Conservation (phyloP, 495 filamentous ascomycete genomes). For the Penicillium egyptiacum region DNA sequence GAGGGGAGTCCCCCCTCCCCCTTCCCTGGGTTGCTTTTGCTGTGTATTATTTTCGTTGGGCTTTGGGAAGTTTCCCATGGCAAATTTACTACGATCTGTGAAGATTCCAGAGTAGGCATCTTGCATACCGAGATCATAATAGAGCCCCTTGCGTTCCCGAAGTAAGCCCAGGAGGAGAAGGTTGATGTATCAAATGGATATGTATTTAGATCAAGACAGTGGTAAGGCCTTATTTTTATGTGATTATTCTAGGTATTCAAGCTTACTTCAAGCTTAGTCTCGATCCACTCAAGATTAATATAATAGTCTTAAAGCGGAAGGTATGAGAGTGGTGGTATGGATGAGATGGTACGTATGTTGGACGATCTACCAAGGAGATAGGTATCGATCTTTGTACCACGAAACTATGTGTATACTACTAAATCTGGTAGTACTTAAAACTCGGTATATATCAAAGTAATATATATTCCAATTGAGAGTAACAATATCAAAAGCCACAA, state of each 20-base stretch:
- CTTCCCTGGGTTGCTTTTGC: conserved; percentile 3
- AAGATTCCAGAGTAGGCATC: conserved; percentile 1
- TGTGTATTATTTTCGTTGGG: conserved; percentile 9
- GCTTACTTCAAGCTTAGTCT: no score
- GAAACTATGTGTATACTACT: not conserved
- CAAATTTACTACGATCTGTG: not conserved
- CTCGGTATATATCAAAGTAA: not conserved
- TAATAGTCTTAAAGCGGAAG: no score
- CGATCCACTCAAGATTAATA: no score
- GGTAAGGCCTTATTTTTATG: no score
- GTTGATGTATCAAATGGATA: no score
- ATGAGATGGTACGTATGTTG: no score
- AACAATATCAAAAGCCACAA: not conserved
- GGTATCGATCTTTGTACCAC: not conserved
- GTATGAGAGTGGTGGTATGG: no score
- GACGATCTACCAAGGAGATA: not conserved
- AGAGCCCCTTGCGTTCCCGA: conserved; percentile 13
- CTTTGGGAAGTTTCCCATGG: not conserved
- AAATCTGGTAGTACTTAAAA: not conserved
- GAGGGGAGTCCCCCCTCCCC: no score
- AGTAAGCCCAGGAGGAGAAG: not conserved
- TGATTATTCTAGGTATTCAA: no score
- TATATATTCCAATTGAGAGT: not conserved
- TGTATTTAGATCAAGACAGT: no score
- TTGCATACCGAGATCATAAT: conserved; percentile 3